Base-by-base conservation (phyloP, 345 rosid genomes). In the Eucalyptus melliodora region DNA sequence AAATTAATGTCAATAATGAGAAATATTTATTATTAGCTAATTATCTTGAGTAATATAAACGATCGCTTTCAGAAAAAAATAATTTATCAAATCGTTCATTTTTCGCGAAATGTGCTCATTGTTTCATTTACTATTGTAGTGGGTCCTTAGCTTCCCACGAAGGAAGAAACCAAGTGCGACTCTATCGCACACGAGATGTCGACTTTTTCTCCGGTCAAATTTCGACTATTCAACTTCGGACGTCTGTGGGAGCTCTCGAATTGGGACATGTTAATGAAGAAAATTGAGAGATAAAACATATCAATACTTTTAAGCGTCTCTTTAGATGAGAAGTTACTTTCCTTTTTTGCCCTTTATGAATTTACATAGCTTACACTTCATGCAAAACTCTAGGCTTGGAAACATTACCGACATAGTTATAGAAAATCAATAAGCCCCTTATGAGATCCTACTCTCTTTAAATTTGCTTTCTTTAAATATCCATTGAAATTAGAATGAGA, bases 1-100 rank as follows among this genome's bases (percentile, higher is more conserved):
- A 56, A 56, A 56, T 56, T 11, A 23, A 19, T 21, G 1, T 55
- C 24, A 7, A 0, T 53, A 19, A n/a, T n/a, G n/a, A n/a, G n/a
- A n/a, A n/a, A n/a, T n/a, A n/a, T n/a, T n/a, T n/a, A n/a, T n/a
- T n/a, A n/a, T n/a, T n/a, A n/a, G n/a, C n/a, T n/a, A n/a, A n/a
- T n/a, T n/a, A n/a, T n/a, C n/a, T n/a, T n/a, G n/a, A n/a, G n/a
- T n/a, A n/a, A n/a, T n/a, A n/a, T n/a, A n/a, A n/a, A n/a, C n/a
- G n/a, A n/a, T n/a, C n/a, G n/a, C n/a, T n/a, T n/a, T n/a, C n/a
- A n/a, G n/a, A n/a, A n/a, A n/a, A n/a, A n/a, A n/a, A n/a, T n/a
- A n/a, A n/a, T n/a, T n/a, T n/a, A n/a, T n/a, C n/a, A n/a, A n/a
- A n/a, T n/a, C n/a, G n/a, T n/a, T n/a, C n/a, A n/a, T n/a, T n/a